Conservation (phyloP, 2,329 filamentous ascomycete species). For the Fusarium sp. region DNA sequence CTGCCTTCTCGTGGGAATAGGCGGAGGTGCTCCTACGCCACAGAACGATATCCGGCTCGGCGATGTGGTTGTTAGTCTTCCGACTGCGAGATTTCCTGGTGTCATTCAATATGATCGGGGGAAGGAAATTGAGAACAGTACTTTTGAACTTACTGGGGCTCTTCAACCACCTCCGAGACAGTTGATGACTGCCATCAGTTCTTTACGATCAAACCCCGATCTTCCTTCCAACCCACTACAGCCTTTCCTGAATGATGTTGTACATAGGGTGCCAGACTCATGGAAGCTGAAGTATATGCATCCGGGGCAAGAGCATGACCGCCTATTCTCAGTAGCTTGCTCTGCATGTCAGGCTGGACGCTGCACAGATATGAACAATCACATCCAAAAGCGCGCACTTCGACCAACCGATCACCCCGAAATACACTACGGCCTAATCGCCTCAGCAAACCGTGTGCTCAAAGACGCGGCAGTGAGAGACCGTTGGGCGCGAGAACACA, state of each 20-base stretch:
- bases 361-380: not conserved
- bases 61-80: conserved; percentile 27
- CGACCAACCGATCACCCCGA: not conserved
- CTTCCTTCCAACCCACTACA: conserved; percentile 1
- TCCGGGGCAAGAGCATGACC: conserved; percentile 5
- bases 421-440: not conserved
- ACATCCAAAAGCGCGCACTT: not conserved
- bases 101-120: conserved; percentile 33
- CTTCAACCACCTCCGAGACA: conserved; percentile 6
- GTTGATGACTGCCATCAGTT: conserved; percentile 12
- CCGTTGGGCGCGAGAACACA: not conserved
- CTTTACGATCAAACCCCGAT: conserved; percentile 9
- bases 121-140: not conserved
- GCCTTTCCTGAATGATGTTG: not conserved
- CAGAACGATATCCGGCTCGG: conserved; percentile 25
- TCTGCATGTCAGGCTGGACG: not conserved
- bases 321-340: not conserved
- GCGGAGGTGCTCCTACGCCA: conserved; percentile 6
- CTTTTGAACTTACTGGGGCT: not conserved
- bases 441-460: not conserved
- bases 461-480: not conserved
- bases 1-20: conserved; percentile 17
- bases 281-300: not conserved
- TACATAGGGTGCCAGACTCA: not conserved
- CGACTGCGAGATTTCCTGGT: not conserved